Evolutionary conservation across 75 land plant species (phyloP).

Genomic region (Cupressus sempervirens): DNA sequence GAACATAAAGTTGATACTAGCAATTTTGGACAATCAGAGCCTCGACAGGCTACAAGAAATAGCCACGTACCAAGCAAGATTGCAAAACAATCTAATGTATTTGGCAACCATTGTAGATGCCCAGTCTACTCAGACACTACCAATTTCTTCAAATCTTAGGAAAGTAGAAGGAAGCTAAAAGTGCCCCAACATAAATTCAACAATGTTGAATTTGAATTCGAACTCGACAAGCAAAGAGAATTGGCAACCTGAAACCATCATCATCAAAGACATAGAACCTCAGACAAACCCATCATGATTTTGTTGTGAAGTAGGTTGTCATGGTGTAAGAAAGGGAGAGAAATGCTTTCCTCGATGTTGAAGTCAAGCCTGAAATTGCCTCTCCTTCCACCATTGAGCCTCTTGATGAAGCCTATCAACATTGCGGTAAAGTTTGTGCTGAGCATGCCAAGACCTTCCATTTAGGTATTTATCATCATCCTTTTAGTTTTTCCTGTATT

Average conservation of each 20-base stretch:
- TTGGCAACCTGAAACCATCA: neutral
- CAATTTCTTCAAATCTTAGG: too few relatives aligned
- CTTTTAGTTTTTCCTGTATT: neutral
- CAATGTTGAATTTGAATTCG: too few relatives aligned
- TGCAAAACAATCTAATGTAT: too few relatives aligned
- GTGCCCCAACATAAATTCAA: neutral
- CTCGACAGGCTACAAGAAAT: too few relatives aligned
- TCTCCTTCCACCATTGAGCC: conserved; percentile 24
- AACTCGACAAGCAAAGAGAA: neutral
- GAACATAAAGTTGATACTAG: too few relatives aligned
- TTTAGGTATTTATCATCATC: conserved; percentile 50
- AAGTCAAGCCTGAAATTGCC: conserved; percentile 33
- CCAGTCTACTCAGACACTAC: too few relatives aligned
- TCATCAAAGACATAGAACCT: neutral
- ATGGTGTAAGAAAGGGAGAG: conserved; percentile 34
- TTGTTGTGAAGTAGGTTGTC: conserved; percentile 66
- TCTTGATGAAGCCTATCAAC: conserved; percentile 72
- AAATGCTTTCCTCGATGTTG: conserved; percentile 9
- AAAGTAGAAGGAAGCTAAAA: neutral
- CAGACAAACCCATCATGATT: conserved; percentile 41
- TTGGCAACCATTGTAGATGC: too few relatives aligned
- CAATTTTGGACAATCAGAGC: too few relatives aligned
- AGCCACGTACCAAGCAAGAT: too few relatives aligned
- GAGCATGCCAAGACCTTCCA: too few relatives aligned
- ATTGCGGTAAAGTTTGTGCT: conserved; percentile 87